A percentile compares a stretch with the other conserved stretches of the same genome.
Evolutionary conservation across 768 basidiomycete genomes (phyloP).

Genomic region (Royoungia palumana): DNA sequence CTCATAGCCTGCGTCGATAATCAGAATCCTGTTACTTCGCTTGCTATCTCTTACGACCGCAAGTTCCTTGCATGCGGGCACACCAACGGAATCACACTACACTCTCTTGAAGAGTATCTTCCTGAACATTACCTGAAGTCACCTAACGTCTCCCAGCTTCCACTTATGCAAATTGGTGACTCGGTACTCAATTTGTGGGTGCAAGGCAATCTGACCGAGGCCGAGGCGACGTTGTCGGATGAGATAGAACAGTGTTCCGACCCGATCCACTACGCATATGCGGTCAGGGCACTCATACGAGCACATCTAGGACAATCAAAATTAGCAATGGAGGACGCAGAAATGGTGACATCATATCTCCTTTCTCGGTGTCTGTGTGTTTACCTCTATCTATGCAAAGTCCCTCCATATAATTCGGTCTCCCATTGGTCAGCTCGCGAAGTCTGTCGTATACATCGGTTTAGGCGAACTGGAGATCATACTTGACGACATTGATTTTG

Average conservation of each 20-base stretch:
- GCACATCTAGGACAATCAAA: not conserved
- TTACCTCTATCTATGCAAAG: too few species aligned
- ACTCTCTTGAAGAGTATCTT: not conserved
- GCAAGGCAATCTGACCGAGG: not conserved
- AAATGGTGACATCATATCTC: not conserved
- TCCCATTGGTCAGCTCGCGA: too few species aligned
- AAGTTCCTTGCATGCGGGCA: conserved; percentile 9
- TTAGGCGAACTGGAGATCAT: too few species aligned
- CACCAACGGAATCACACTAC: not conserved
- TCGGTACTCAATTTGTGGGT: not conserved
- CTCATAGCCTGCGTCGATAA: not conserved
- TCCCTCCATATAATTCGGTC: too few species aligned
- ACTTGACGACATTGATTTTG: too few species aligned
- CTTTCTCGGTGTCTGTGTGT: too few species aligned
- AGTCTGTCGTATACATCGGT: too few species aligned
- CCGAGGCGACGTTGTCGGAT: not conserved
- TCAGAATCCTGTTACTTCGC: not conserved
- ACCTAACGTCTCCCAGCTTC: not conserved
- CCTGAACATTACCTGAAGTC: not conserved
- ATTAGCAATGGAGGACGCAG: not conserved
- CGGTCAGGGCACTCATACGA: not conserved
- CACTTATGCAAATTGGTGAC: not conserved
- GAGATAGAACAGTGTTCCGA: not conserved
- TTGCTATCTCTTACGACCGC: conserved; percentile 6
- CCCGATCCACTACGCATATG: not conserved